phyloP scores from a whole-genome alignment of 2,329 filamentous ascomycete species.

The Aotearoamyces nothofagi region DNA sequence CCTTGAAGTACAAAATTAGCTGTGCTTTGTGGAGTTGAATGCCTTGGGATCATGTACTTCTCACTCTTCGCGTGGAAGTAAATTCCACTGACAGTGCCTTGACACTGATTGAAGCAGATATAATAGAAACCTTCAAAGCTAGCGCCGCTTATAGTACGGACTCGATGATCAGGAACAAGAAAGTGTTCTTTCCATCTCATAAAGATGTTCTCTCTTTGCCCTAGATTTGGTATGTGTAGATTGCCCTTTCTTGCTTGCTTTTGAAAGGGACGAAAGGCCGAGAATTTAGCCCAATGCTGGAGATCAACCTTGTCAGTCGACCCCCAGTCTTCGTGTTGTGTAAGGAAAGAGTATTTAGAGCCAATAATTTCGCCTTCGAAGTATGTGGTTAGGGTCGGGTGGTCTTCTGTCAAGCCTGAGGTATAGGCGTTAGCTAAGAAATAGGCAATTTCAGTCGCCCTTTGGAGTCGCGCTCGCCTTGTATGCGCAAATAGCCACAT shows the following conservation, averaged over 20 bases:
- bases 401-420: slow-evolving; percentile 79
- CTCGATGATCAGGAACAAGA: slow-evolving; percentile 84
- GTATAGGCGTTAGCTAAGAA: no score
- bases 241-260: slow-evolving; percentile 41
- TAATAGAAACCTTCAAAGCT: slow-evolving; percentile 99
- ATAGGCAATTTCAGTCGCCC: no score
- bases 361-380: slow-evolving; percentile 98
- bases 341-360: slow-evolving; percentile 85
- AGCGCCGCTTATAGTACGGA: slow-evolving; percentile 79
- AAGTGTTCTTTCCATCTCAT: slow-evolving; percentile 99
- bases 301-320: slow-evolving; percentile 83
- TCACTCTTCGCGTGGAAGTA: slow-evolving; percentile 98
- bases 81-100: slow-evolving; percentile 77
- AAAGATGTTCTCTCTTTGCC: slow-evolving; percentile 77
- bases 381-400: slow-evolving; percentile 94
- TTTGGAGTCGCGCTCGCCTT: slow-evolving; percentile 47
- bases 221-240: slow-evolving; percentile 52
- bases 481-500: slow-evolving; percentile 88
- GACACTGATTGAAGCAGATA: slow-evolving; percentile 91
- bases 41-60: no score
- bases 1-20: no score
- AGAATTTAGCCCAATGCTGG: slow-evolving; percentile 85
- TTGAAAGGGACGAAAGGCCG: slow-evolving; percentile 64
- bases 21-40: no score
- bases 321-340: slow-evolving; percentile 80